Percentiles rank a stretch among this genome's conserved stretches.
These are phyloP conservation scores for Laguncularia racemosa DNA, from an alignment of 345 rosid species.

Conservation along the genomic window DNA sequence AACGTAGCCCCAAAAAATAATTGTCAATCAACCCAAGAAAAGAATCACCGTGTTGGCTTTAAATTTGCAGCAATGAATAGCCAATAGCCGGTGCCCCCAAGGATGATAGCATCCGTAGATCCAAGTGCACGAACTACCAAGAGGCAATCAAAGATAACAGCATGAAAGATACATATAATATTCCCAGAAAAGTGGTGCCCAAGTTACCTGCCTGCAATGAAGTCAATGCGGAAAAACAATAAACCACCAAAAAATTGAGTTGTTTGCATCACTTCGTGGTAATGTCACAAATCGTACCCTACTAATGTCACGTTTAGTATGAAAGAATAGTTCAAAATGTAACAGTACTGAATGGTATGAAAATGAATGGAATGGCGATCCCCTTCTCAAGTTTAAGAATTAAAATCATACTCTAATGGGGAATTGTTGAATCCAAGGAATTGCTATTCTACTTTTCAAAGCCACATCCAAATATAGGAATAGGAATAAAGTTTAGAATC, in stretches of 20 bases:
- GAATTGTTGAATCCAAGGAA: too few relatives aligned
- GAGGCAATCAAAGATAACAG: slow-evolving; percentile 79
- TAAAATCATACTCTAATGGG: too few relatives aligned
- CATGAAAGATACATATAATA: slow-evolving; percentile 75
- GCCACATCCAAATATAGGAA: too few relatives aligned
- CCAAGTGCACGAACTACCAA: slow-evolving; percentile 72
- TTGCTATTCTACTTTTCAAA: too few relatives aligned
- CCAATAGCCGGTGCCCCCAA: slow-evolving; percentile 92
- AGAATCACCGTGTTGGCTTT: slow-evolving; percentile 61
- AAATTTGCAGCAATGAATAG: slow-evolving; percentile 83
- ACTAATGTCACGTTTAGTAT: too few relatives aligned
- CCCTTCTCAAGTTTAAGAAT: too few relatives aligned
- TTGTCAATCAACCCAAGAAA: not conserved
- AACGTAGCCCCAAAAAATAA: too few relatives aligned
- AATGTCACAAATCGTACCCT: not conserved
- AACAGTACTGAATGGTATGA: too few relatives aligned
- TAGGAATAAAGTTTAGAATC: too few relatives aligned
- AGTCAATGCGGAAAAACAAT: not conserved
- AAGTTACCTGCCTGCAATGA: slow-evolving; percentile 45
- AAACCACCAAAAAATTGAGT: not conserved
- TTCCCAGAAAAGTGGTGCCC: slow-evolving; percentile 85
- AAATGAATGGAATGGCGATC: too few relatives aligned
- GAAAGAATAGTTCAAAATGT: too few relatives aligned
- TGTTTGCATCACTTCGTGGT: not conserved
- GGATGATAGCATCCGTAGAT: slow-evolving; percentile 70